These are phyloP conservation scores for Lodderomyces theae DNA, from an alignment of 1,139 yeast species.

Conservation along the genomic window DNA sequence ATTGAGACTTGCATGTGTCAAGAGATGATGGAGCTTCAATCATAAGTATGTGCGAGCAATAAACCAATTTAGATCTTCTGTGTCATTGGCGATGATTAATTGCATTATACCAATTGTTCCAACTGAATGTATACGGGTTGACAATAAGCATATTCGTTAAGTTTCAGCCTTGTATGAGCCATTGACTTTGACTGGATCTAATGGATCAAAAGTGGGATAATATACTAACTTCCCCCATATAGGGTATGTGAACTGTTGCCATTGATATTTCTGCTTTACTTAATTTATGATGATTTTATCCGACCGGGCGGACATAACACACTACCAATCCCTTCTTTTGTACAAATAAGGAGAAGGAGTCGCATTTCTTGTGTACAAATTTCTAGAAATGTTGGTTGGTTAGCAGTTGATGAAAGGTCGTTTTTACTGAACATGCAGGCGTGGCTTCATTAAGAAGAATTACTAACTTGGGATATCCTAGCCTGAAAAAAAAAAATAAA, in stretches of 20 bases:
- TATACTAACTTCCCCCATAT: conserved; percentile 4
- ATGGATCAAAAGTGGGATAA: no score
- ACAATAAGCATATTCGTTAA: conserved; percentile 72
- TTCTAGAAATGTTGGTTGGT: conserved; percentile 50
- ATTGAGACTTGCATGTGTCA: conserved; percentile 2
- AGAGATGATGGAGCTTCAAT: conserved; percentile 1
- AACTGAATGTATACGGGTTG: conserved; percentile 70
- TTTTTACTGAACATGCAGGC: conserved; percentile 28
- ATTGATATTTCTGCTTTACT: background rate
- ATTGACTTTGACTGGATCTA: background rate
- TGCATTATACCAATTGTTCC: conserved; percentile 79
- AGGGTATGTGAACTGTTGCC: conserved; percentile 4
- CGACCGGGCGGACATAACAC: conserved; percentile 85
- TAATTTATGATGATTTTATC: conserved; percentile 52
- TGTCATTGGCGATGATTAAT: conserved; percentile 61
- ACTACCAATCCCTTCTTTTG: conserved; percentile 46
- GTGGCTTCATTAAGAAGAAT: background rate
- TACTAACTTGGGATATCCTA: background rate
- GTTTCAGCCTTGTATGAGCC: conserved; percentile 89
- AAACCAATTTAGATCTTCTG: background rate
- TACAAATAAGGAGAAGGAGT: conserved; percentile 51
- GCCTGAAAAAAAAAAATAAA: background rate
- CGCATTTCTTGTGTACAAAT: conserved; percentile 66
- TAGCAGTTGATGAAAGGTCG: conserved; percentile 69
- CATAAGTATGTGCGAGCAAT: conserved; percentile 2